Evolutionary conservation across 495 filamentous ascomycete species (phyloP), one percentile per base, ranked within the genome.

Genomic region (Amniculicola lignicola): DNA sequence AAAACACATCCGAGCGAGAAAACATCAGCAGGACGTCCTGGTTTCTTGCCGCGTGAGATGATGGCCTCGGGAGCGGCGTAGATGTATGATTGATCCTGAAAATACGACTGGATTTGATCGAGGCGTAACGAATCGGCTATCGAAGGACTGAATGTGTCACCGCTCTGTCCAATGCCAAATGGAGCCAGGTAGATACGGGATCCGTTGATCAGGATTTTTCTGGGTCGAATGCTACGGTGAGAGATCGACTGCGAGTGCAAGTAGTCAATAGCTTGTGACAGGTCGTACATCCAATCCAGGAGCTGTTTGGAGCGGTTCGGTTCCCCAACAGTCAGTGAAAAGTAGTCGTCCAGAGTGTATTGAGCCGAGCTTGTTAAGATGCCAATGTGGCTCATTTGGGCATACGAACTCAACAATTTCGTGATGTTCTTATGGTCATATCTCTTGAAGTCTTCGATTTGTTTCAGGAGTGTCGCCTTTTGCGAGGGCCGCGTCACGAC

Each of bases 31-130:
- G 50, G 54, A 2, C 50, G 40, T 40, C 37, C 37, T 12, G 37
- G 37, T 18, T 40, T 40, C 41, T 63, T 63, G 2, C 54, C 56
- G 40, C 59, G 56, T 2, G 53, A 56, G 1, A 48, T 25, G 37
- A 69, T 40, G 24, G 45, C 25, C 44, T 69, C 66, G 11, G 66
- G 66, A 1, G 66, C 60, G 3, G 64, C 63, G 31, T 64, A 69
- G 41, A 64, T 59, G 40, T 66, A 68, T 7, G 44, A 42, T 25
- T 63, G 54, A 31, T 61, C 60, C 18, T 53, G 28, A 24, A 59
- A 54, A 29, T 61, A 62, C 6, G 59, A 10, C 14, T 43, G 19
- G 5, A 61, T n/a, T 29, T 55, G 61, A 36, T 63, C 61, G 9
- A 53, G 14, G 12, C 53, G 51, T 22, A 44, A 37, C 0, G 52